phyloP scores from a whole-genome alignment of 441 rosid genomes.

The Corymbia calophylla region DNA sequence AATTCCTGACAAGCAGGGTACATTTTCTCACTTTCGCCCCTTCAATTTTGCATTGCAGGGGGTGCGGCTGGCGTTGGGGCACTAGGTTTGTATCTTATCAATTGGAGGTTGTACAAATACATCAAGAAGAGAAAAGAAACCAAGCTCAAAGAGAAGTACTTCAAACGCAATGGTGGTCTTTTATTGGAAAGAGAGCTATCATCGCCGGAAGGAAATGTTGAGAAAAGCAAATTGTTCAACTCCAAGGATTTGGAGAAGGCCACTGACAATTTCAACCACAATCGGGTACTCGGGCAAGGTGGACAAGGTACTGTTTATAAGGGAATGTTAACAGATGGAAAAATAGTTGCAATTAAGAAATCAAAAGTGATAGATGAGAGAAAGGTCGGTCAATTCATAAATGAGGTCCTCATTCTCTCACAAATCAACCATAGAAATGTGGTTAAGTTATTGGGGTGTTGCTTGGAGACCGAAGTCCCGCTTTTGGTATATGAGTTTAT shows the following conservation, averaged over 20 bases:
- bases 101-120: not conserved
- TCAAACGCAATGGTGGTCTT: not conserved
- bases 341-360: not conserved
- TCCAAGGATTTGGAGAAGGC: not conserved
- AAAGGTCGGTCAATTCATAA: not conserved
- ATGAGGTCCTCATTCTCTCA: not conserved
- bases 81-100: not conserved
- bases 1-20: not conserved
- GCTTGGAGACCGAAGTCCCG: not conserved
- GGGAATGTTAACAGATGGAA: not conserved
- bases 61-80: not conserved
- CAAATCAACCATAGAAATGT: not conserved
- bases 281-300: not conserved
- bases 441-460: not conserved
- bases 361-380: accelerated
- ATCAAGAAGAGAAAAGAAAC: not conserved
- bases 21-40: not conserved
- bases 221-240: not conserved
- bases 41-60: not conserved
- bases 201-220: not conserved
- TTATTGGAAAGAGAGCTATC: not conserved
- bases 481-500: not conserved
- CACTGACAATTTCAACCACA: not conserved
- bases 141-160: not conserved
- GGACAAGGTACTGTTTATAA: not conserved